Percentiles rank a stretch among this genome's conserved stretches.
Conservation (phyloP, 306 rosid species). For the Senna siamea region DNA sequence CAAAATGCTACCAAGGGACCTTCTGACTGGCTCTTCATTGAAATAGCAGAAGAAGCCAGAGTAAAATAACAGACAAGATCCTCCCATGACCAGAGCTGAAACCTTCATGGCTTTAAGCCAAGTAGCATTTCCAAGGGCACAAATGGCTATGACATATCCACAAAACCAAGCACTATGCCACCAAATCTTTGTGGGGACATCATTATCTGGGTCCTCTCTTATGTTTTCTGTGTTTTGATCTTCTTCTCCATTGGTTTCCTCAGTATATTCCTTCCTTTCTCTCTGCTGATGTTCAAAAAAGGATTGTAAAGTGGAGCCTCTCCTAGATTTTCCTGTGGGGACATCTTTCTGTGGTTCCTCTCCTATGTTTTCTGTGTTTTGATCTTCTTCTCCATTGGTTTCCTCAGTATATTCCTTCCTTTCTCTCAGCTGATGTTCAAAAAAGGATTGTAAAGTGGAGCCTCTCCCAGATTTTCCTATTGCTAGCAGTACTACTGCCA, state of each 20-base stretch:
- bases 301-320: background rate
- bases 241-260: background rate
- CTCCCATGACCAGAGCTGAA: background rate
- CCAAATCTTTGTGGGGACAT: background rate
- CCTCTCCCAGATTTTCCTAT: background rate
- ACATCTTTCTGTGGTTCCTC: background rate
- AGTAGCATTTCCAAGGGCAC: background rate
- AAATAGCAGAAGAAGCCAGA: background rate
- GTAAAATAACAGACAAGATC: background rate
- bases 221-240: too few relatives aligned
- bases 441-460: background rate
- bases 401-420: background rate
- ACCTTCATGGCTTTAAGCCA: background rate
- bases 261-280: background rate
- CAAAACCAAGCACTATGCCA: constrained; percentile 5
- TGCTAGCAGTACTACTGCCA: background rate
- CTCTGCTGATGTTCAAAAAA: background rate
- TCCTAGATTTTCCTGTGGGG: background rate
- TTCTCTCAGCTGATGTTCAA: background rate
- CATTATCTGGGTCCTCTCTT: too few relatives aligned
- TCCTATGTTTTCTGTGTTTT: background rate
- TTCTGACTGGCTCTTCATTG: background rate
- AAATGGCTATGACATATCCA: background rate
- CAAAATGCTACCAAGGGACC: background rate
- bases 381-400: background rate